A percentile compares a stretch with the other conserved stretches of the same genome.
phyloP scores from a whole-genome alignment of 768 basidiomycete genomes.

The Pleurotus salmoneostramineus region DNA sequence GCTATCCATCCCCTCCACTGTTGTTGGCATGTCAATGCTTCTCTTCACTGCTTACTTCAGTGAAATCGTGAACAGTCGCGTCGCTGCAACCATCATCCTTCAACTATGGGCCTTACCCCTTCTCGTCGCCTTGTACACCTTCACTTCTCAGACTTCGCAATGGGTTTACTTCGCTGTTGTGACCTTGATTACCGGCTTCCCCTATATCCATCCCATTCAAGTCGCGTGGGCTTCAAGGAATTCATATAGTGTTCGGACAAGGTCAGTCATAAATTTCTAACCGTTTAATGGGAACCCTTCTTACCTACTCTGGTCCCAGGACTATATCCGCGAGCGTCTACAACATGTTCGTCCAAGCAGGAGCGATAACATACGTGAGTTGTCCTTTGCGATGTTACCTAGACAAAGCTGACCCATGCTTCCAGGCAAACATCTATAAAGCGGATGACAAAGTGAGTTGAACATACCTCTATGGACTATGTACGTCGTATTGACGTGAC shows the following conservation, averaged over 20 bases:
- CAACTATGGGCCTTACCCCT: constrained; percentile 64
- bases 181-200: constrained; percentile 52
- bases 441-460: constrained; percentile 39
- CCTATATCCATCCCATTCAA: constrained; percentile 44
- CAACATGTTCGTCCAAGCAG: constrained; percentile 65
- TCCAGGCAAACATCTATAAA: constrained; percentile 52
- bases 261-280: constrained; percentile 27
- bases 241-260: constrained; percentile 53
- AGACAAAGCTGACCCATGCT: not conserved
- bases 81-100: constrained; percentile 46
- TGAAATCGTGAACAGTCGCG: constrained; percentile 53
- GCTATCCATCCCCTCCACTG: constrained; percentile 54
- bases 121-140: constrained; percentile 52
- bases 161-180: constrained; percentile 56
- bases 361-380: constrained; percentile 43
- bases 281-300: not conserved
- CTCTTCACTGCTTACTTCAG: constrained; percentile 45
- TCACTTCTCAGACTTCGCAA: constrained; percentile 42
- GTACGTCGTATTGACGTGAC: not conserved
- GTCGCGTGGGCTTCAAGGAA: constrained; percentile 60
- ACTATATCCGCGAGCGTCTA: constrained; percentile 49
- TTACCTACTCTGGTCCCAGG: constrained; percentile 12
- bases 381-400: not conserved
- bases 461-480: not conserved
- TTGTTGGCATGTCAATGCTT: constrained; percentile 48